phyloP scores from a whole-genome alignment of 306 rosid genomes.

The Glycine soja region DNA sequence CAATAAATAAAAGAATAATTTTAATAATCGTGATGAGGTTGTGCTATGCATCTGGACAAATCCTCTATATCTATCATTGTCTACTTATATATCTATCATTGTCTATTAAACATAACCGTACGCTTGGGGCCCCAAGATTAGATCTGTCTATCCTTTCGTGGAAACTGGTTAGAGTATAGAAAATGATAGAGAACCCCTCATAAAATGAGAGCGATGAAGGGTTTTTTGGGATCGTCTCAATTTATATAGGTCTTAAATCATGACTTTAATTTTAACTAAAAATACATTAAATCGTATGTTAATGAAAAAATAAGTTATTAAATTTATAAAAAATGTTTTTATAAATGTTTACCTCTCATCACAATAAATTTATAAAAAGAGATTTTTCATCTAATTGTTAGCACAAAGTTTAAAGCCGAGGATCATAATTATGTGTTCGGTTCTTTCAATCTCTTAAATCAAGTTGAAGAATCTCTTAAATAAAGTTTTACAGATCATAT shows the following conservation, averaged over 20 bases:
- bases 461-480: too few relatives aligned
- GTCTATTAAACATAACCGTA: background rate
- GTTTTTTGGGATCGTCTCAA: background rate
- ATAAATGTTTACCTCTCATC: background rate
- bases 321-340: background rate
- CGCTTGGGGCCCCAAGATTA: background rate
- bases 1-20: background rate
- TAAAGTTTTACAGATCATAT: too few relatives aligned
- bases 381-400: background rate
- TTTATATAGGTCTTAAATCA: background rate
- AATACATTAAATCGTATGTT: background rate
- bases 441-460: background rate
- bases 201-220: background rate
- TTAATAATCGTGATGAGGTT: conserved; percentile 23
- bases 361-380: background rate
- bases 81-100: background rate
- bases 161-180: background rate
- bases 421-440: background rate
- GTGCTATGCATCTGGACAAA: conserved; percentile 13
- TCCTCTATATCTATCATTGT: background rate
- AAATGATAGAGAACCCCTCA: background rate
- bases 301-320: background rate
- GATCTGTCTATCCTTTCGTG: background rate
- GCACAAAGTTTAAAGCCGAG: background rate
- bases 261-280: background rate